Conservation (phyloP, 257 asterid genomes). For the Solanum chaucha region DNA sequence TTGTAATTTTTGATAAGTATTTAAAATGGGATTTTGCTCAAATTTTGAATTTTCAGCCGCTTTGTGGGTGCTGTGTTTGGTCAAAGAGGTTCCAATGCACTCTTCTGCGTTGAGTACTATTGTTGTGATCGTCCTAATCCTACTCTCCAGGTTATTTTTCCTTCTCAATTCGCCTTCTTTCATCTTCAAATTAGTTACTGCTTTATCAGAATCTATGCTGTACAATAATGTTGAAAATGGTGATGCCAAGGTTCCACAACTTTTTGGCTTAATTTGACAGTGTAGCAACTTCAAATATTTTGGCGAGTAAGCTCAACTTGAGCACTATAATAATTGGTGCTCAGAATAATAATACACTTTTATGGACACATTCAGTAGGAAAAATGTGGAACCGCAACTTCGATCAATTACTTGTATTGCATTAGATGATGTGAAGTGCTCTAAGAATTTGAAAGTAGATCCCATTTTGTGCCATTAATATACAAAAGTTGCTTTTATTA, state of each 20-base stretch:
- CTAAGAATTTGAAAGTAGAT: not conserved
- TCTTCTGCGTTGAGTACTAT: slow-evolving; percentile 57
- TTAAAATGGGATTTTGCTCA: not conserved
- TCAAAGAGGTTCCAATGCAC: slow-evolving; percentile 51
- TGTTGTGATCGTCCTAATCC: slow-evolving; percentile 97
- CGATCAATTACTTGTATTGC: not conserved
- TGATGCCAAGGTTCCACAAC: not conserved
- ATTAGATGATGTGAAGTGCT: not conserved
- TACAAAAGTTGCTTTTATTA: not conserved
- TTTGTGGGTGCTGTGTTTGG: slow-evolving; percentile 56
- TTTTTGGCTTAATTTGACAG: not conserved
- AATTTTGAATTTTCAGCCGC: slow-evolving; percentile 37
- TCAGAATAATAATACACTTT: not conserved
- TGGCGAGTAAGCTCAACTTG: not conserved
- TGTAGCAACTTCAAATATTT: not conserved
- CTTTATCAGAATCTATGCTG: not conserved
- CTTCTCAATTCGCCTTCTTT: not conserved
- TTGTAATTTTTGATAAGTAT: not conserved
- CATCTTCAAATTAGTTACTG: not conserved
- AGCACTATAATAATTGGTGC: not conserved
- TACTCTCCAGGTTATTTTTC: slow-evolving; percentile 48
- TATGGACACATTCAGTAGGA: not conserved
- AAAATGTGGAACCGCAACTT: not conserved
- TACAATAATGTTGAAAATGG: not conserved
- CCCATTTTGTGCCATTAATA: not conserved